Evolutionary conservation across 371 early-diverging fungal species (phyloP).

Genomic region (Massospora cicadina): DNA sequence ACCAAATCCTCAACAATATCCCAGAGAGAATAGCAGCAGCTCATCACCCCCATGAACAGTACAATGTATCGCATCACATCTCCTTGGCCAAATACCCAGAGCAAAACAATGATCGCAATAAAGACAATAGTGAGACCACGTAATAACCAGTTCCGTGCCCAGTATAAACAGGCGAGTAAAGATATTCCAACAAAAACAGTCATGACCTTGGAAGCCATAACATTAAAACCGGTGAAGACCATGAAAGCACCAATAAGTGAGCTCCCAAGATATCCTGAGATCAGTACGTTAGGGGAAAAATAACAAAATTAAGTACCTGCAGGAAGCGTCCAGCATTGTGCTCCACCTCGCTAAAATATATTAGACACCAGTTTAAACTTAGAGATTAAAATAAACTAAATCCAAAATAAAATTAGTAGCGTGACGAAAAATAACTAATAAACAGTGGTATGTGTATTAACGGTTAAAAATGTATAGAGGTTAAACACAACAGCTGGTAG

Average conservation of each 20-base stretch:
- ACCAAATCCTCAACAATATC: constrained; percentile 90
- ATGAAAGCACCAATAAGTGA: constrained; percentile 71
- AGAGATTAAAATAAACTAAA: too few relatives aligned
- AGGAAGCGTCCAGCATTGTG: constrained; percentile 51
- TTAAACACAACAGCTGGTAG: too few relatives aligned
- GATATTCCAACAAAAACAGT: constrained; percentile 58
- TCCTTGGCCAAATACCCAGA: constrained; percentile 67
- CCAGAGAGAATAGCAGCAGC: constrained; percentile 73
- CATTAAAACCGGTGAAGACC: constrained; percentile 79
- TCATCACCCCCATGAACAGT: constrained; percentile 86
- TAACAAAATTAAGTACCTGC: constrained; percentile 22
- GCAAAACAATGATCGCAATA: constrained; percentile 54
- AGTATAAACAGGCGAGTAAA: constrained; percentile 52
- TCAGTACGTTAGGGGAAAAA: not conserved
- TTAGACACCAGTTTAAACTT: too few relatives aligned
- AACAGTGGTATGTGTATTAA: not conserved
- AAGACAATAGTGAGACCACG: constrained; percentile 63
- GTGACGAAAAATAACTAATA: not conserved
- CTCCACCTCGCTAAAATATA: constrained; percentile 41
- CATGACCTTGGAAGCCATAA: constrained; percentile 65
- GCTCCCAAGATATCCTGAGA: constrained; percentile 45
- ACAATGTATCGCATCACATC: constrained; percentile 67
- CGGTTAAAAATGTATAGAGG: too few relatives aligned
- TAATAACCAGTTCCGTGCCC: constrained; percentile 79
- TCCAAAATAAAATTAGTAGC: not conserved